Evolutionary conservation across 306 rosid genomes (phyloP).

Genomic region (Glycyrrhiza uralensis): DNA sequence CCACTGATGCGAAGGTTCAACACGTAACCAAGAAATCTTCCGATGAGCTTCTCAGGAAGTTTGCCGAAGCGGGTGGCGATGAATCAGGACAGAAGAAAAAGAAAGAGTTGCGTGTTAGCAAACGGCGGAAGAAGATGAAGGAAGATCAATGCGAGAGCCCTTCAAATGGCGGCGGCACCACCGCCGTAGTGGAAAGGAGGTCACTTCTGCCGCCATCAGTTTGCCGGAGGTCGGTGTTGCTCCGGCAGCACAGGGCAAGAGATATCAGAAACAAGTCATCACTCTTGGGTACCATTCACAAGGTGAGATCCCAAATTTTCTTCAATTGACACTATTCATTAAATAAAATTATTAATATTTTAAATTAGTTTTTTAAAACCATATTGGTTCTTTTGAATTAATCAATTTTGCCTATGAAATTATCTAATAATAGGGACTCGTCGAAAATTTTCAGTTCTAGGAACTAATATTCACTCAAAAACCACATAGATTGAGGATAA

Average conservation of each 20-base stretch:
- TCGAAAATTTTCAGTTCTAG: too few species aligned
- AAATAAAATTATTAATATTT: too few species aligned
- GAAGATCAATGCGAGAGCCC: slow-evolving; percentile 40
- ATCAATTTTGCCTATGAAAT: too few species aligned
- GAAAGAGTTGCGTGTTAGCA: slow-evolving; percentile 19
- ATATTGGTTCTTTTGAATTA: too few species aligned
- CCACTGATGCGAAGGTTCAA: slow-evolving; percentile 45
- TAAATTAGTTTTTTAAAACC: too few species aligned
- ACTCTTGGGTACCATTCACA: slow-evolving; percentile 58
- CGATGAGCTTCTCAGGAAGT: slow-evolving; percentile 75
- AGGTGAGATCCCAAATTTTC: slow-evolving; percentile 42
- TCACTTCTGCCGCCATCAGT: slow-evolving; percentile 49
- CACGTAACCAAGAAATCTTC: slow-evolving; percentile 72
- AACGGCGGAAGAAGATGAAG: slow-evolving; percentile 32
- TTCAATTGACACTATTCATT: too few species aligned
- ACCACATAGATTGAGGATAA: too few species aligned
- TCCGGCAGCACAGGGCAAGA: slow-evolving; percentile 52
- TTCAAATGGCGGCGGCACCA: slow-evolving; percentile 17
- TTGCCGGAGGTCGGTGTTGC: slow-evolving; percentile 45
- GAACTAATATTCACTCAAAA: too few species aligned
- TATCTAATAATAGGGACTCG: too few species aligned
- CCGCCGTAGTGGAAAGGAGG: slow-evolving; percentile 50
- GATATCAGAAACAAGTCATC: slow-evolving; percentile 58
- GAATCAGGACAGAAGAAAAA: slow-evolving; percentile 17
- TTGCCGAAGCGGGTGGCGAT: slow-evolving; percentile 41